Evolutionary conservation across 371 early-diverging fungal species (phyloP).

Genomic region (Encephalitozoon hellem): DNA sequence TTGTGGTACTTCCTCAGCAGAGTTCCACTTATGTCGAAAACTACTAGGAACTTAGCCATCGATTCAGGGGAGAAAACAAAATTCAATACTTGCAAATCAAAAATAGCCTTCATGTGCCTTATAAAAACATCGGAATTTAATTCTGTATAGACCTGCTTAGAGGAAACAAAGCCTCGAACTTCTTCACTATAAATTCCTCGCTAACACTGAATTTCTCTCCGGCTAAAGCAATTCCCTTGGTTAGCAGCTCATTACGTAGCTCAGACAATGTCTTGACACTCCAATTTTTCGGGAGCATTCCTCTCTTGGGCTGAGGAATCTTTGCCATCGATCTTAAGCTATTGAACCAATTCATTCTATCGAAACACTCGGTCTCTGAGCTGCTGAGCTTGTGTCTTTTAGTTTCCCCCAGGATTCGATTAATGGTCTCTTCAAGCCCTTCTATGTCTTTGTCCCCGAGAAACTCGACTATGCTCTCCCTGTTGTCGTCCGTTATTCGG

Average conservation of each 20-base stretch:
- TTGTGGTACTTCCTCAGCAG: constrained; percentile 32
- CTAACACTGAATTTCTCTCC: constrained; percentile 43
- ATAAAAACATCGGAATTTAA: not conserved
- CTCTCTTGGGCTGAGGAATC: constrained; percentile 40
- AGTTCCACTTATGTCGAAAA: constrained; percentile 52
- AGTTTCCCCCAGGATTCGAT: constrained; percentile 46
- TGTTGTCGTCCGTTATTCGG: constrained; percentile 49
- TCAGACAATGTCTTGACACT: constrained; percentile 46
- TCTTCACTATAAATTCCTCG: constrained; percentile 51
- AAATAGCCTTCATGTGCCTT: not conserved
- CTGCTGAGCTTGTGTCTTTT: constrained; percentile 44
- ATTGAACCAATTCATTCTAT: constrained; percentile 56
- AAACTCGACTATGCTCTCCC: constrained; percentile 43
- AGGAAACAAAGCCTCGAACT: constrained; percentile 50
- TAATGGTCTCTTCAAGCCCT: constrained; percentile 50
- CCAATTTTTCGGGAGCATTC: constrained; percentile 54
- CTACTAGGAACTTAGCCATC: constrained; percentile 17
- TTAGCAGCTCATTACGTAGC: constrained; percentile 43
- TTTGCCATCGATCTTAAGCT: constrained; percentile 15
- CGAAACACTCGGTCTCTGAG: constrained; percentile 47
- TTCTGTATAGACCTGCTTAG: not conserved
- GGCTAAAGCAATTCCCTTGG: constrained; percentile 44
- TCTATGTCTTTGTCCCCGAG: constrained; percentile 42
- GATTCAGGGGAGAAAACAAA: not conserved
- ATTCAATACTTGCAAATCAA: constrained; percentile 6